Evolutionary conservation across 768 basidiomycete species (phyloP).

Genomic region (Sistotremastrum niveocremeum): DNA sequence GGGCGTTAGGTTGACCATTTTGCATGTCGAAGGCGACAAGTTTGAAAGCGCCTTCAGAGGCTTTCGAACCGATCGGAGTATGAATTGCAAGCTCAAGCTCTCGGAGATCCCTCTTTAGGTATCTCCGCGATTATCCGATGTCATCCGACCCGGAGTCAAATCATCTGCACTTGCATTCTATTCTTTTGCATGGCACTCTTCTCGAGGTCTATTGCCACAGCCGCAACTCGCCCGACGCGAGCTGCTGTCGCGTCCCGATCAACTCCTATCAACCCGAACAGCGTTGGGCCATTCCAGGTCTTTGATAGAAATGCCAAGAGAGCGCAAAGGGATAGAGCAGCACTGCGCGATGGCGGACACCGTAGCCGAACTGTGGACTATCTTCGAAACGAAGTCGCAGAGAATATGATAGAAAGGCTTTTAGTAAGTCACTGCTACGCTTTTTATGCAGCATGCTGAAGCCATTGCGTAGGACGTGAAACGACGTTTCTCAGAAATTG

Average conservation of each 20-base stretch:
- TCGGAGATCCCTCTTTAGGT: no score
- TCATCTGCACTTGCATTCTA: background rate
- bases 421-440: slow-evolving; percentile 34
- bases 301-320: slow-evolving; percentile 77
- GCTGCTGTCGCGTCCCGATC: slow-evolving; percentile 36
- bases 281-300: slow-evolving; percentile 59
- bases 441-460: slow-evolving; percentile 1
- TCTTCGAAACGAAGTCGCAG: slow-evolving; percentile 80
- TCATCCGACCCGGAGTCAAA: no score
- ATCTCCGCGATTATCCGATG: no score
- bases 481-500: slow-evolving; percentile 58
- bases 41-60: no score
- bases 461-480: slow-evolving; percentile 65
- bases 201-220: background rate
- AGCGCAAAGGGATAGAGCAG: slow-evolving; percentile 67
- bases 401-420: slow-evolving; percentile 81
- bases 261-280: slow-evolving; percentile 27
- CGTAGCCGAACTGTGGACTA: slow-evolving; percentile 80
- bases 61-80: no score
- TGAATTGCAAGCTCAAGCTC: no score
- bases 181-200: background rate
- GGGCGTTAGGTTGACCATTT: no score
- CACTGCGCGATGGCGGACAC: slow-evolving; percentile 36
- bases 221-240: background rate
- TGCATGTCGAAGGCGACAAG: no score